Conservation (phyloP, 371 early-diverging fungal species). For the Rhizopus sp. region DNA sequence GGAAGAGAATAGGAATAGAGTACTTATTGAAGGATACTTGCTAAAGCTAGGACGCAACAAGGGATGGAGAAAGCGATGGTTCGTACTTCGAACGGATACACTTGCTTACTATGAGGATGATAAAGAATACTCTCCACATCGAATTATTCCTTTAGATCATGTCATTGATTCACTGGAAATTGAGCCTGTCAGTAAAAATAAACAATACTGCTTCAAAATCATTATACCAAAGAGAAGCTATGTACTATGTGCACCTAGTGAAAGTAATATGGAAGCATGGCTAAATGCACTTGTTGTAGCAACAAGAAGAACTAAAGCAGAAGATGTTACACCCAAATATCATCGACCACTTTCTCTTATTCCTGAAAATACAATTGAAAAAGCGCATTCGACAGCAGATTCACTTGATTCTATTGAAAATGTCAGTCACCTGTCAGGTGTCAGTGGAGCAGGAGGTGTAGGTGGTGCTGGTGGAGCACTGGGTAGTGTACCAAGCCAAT, state of each 20-base stretch:
- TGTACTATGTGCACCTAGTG: slow-evolving; percentile 68
- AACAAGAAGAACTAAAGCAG: slow-evolving; percentile 46
- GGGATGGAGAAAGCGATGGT: slow-evolving; percentile 87
- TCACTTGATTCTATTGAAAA: slow-evolving; percentile 46
- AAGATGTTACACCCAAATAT: slow-evolving; percentile 11
- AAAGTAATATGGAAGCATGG: slow-evolving; percentile 66
- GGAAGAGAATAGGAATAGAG: slow-evolving; percentile 50
- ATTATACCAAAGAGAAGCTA: slow-evolving; percentile 73
- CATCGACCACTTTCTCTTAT: slow-evolving; percentile 22
- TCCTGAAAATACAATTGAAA: slow-evolving; percentile 25
- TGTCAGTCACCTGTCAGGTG: slow-evolving; percentile 35
- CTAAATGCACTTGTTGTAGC: slow-evolving; percentile 65
- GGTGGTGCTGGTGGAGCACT: slow-evolving; percentile 19
- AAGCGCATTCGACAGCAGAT: slow-evolving; percentile 18
- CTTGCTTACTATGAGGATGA: slow-evolving; percentile 81
- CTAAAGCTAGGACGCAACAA: slow-evolving; percentile 70
- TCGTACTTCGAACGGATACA: slow-evolving; percentile 77
- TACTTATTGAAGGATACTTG: slow-evolving; percentile 73
- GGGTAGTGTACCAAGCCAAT: slow-evolving; percentile 6
- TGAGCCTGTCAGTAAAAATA: slow-evolving; percentile 62
- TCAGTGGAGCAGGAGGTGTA: slow-evolving; percentile 23
- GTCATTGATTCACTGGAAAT: slow-evolving; percentile 78
- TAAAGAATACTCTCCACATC: slow-evolving; percentile 72
- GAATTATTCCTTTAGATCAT: slow-evolving; percentile 67
- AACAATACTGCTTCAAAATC: slow-evolving; percentile 73